phyloP scores from a whole-genome alignment of 176 grass and related monocot species.

The Ampelocalamus luodianensis region DNA sequence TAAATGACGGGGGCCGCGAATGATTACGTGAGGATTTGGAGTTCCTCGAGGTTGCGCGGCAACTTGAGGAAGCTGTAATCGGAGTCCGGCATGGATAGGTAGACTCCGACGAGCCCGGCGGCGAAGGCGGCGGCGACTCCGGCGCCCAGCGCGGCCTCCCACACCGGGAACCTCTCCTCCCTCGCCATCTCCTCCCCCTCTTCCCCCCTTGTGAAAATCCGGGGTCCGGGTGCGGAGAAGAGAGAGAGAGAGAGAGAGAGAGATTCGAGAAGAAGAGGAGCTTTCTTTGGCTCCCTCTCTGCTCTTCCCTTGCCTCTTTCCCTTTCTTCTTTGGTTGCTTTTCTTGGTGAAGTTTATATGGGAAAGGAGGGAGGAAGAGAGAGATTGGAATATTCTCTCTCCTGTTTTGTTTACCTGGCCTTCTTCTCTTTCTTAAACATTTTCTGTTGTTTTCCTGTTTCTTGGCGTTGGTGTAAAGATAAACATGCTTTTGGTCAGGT shows the following conservation, averaged over 20 bases:
- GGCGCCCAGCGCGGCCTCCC: constrained; percentile 67
- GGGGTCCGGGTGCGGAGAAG: constrained; percentile 32
- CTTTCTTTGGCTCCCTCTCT: constrained; percentile 41
- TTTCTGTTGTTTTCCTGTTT: constrained; percentile 6
- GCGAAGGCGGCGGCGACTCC: constrained; percentile 67
- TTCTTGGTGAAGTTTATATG: constrained; percentile 58
- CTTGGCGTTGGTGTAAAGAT: constrained; percentile 36
- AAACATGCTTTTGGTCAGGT: constrained; percentile 46
- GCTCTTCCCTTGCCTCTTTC: constrained; percentile 12
- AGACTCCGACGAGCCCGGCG: constrained; percentile 73
- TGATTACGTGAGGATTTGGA: constrained; percentile 83
- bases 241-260: constrained; percentile 34
- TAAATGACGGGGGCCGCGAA: background rate
- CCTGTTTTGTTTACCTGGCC: constrained; percentile 23
- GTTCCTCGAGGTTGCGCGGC: constrained; percentile 68
- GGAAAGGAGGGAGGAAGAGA: constrained; percentile 5
- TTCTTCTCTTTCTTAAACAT: background rate
- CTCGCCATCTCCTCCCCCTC: constrained; percentile 57
- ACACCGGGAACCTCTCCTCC: constrained; percentile 68
- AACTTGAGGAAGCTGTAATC: constrained; percentile 80
- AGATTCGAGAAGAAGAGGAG: constrained; percentile 39
- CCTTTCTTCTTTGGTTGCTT: constrained; percentile 30
- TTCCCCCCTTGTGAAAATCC: constrained; percentile 31
- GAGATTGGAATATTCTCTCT: constrained; percentile 44
- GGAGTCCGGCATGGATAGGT: constrained; percentile 86